A percentile compares a stretch with the other conserved stretches of the same genome.
Evolutionary conservation across 805 yeast species (phyloP).

Genomic region (Sugiyamaella lignohabitans): DNA sequence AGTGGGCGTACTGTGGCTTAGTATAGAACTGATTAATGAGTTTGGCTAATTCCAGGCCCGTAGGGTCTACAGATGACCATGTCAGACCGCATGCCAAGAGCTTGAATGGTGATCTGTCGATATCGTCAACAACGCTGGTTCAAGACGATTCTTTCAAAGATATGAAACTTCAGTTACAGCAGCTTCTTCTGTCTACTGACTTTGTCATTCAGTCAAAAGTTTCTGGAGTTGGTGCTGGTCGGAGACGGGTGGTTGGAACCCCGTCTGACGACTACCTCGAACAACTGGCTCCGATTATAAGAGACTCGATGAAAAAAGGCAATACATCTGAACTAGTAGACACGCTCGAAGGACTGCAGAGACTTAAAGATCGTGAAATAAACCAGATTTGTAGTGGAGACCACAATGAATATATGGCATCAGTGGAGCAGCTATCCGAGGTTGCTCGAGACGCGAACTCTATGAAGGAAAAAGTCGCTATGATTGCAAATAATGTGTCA

Average conservation of each 20-base stretch:
- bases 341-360: constrained; percentile 50
- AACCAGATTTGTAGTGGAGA: constrained; percentile 55
- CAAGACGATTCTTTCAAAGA: constrained; percentile 14
- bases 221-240: background rate
- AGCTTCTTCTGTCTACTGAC: constrained; percentile 20
- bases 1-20: too few relatives aligned
- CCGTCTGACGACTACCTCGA: constrained; percentile 62
- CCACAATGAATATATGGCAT: constrained; percentile 40
- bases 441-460: constrained; percentile 54
- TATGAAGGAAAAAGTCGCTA: constrained; percentile 48
- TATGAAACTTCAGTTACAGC: constrained; percentile 20
- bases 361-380: constrained; percentile 55
- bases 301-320: constrained; percentile 50
- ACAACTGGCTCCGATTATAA: constrained; percentile 70
- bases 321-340: constrained; percentile 51
- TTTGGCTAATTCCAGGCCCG: too few relatives aligned
- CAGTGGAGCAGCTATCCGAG: constrained; percentile 56
- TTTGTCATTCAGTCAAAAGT: constrained; percentile 14
- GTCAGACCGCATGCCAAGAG: too few relatives aligned
- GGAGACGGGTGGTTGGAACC: constrained; percentile 7
- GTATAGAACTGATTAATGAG: too few relatives aligned
- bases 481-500: constrained; percentile 52
- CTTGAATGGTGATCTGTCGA: too few relatives aligned
- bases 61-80: too few relatives aligned
- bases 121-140: background rate